Conservation (phyloP, 148 eudicot species). For the Arbutus unedo region DNA sequence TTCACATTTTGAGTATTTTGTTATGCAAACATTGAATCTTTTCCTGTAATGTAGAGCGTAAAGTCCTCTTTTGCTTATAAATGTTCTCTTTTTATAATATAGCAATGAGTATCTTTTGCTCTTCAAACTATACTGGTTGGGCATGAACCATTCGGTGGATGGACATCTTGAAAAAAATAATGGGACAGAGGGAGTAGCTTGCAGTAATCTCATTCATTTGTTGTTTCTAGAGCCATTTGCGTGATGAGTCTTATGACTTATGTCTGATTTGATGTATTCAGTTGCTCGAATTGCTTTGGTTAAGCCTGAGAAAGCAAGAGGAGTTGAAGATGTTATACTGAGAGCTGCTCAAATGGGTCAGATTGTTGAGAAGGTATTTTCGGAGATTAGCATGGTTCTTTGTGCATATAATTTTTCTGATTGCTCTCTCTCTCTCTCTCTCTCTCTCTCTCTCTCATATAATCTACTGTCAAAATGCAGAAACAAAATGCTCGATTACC, state of each 20-base stretch:
- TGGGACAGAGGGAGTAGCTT: background rate
- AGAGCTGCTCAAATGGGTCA: slow-evolving; percentile 97
- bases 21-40: too few species aligned
- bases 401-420: background rate
- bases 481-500: background rate
- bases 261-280: slow-evolving; percentile 22
- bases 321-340: slow-evolving; percentile 90
- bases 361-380: slow-evolving; percentile 73
- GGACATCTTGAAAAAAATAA: background rate
- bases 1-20: too few species aligned
- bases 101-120: background rate
- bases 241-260: background rate
- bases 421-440: background rate
- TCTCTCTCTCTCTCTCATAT: background rate
- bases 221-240: background rate
- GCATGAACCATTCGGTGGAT: background rate
- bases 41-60: too few species aligned
- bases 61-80: too few species aligned
- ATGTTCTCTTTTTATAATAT: too few species aligned
- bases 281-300: slow-evolving; percentile 98
- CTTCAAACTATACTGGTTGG: background rate
- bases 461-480: background rate
- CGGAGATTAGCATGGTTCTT: background rate
- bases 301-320: slow-evolving; percentile 97
- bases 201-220: background rate